phyloP scores from a whole-genome alignment of 73 alveolate species.

The Paramecium sonneborni region DNA sequence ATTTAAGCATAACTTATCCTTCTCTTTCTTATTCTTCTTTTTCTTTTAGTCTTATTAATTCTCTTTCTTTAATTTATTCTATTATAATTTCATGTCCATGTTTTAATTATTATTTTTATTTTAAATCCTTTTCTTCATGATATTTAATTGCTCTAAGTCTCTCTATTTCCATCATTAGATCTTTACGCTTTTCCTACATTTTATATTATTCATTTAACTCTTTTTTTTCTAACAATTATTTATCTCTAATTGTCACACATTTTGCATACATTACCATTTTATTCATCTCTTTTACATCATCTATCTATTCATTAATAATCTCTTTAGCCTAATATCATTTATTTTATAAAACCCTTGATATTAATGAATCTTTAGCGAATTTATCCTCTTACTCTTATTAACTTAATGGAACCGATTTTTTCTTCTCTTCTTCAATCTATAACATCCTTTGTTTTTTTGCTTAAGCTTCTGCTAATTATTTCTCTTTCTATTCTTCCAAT shows the following conservation, averaged over 20 bases:
- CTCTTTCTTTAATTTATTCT: conserved; percentile 87
- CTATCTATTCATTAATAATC: conserved; percentile 72
- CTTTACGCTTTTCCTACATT: conserved; percentile 79
- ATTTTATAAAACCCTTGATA: not conserved
- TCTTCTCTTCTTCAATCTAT: conserved; percentile 66
- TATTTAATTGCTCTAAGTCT: conserved; percentile 78
- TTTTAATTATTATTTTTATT: conserved; percentile 59
- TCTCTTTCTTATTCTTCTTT: conserved; percentile 84
- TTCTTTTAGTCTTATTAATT: conserved; percentile 78
- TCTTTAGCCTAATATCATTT: conserved; percentile 63
- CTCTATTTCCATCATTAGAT: conserved; percentile 87
- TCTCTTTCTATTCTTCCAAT: conserved; percentile 65
- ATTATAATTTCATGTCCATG: conserved; percentile 75
- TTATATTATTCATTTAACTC: conserved; percentile 73
- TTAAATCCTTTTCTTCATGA: conserved; percentile 76
- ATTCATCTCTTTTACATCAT: conserved; percentile 84
- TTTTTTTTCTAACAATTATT: conserved; percentile 77
- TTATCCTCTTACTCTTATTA: conserved; percentile 58
- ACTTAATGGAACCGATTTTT: conserved; percentile 58
- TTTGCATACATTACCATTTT: conserved; percentile 81
- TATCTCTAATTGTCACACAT: conserved; percentile 81
- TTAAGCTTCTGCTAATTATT: conserved; percentile 60
- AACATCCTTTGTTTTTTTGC: conserved; percentile 68
- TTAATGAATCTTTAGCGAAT: conserved; percentile 48
- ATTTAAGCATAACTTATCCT: conserved; percentile 75